These are phyloP conservation scores for Trichosporon asahii DNA, from an alignment of 1,284 basidiomycete species.

Conservation along the genomic window DNA sequence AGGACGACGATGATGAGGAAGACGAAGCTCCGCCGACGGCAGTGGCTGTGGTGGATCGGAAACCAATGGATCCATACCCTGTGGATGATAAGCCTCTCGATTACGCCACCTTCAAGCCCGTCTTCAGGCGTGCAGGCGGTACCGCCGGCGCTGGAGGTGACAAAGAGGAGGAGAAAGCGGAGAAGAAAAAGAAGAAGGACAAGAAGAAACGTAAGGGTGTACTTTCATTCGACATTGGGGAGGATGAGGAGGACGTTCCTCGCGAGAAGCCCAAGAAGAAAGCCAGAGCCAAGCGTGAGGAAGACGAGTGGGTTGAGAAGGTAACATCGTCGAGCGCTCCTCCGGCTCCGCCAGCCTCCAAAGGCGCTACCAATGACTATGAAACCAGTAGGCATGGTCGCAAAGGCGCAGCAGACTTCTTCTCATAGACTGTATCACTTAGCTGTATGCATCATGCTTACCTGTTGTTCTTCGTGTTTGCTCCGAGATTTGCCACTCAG, in stretches of 20 bases:
- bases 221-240: constrained; percentile 65
- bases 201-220: constrained; percentile 55
- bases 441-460: not conserved
- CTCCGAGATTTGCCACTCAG: not conserved
- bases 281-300: constrained; percentile 51
- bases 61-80: constrained; percentile 25
- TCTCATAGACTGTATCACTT: constrained; percentile 32
- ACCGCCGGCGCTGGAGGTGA: constrained; percentile 8
- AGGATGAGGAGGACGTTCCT: constrained; percentile 54
- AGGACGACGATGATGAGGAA: constrained; percentile 67
- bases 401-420: constrained; percentile 47
- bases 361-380: not conserved
- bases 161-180: constrained; percentile 44
- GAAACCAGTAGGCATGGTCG: constrained; percentile 12
- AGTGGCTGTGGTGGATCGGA: constrained; percentile 4
- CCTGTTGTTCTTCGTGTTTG: not conserved
- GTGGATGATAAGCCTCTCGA: constrained; percentile 37
- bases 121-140: constrained; percentile 54
- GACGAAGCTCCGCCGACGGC: constrained; percentile 43
- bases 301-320: constrained; percentile 57
- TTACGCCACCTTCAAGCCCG: constrained; percentile 56
- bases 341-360: not conserved
- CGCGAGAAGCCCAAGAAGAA: constrained; percentile 41
- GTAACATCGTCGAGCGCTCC: constrained; percentile 14
- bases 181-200: constrained; percentile 49